Evolutionary conservation across 441 rosid genomes (phyloP).

Genomic region (Daphne laureola): DNA sequence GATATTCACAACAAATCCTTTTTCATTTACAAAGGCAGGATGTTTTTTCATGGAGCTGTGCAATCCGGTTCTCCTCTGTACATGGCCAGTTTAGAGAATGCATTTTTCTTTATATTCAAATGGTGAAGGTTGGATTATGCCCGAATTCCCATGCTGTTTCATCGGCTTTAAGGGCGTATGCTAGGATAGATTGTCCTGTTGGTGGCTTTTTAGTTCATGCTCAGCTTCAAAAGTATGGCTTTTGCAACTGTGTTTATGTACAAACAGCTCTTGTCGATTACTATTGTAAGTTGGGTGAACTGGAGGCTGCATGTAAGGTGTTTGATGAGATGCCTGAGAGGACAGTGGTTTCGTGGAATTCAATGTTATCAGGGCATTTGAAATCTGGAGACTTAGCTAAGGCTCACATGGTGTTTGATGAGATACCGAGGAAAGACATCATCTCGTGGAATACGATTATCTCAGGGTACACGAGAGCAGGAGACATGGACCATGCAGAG

Average conservation of each 20-base stretch:
- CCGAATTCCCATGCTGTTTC: slow-evolving; percentile 54
- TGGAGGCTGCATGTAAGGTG: slow-evolving; percentile 29
- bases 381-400: slow-evolving; percentile 25
- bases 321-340: slow-evolving; percentile 32
- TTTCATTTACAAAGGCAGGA: slow-evolving; percentile 19
- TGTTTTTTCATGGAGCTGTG: slow-evolving; percentile 56
- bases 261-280: slow-evolving; percentile 59
- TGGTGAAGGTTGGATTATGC: slow-evolving; percentile 34
- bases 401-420: slow-evolving; percentile 35
- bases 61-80: slow-evolving; percentile 45
- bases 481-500: slow-evolving; percentile 26
- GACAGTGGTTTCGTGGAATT: slow-evolving; percentile 61
- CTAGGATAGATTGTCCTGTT: slow-evolving; percentile 25
- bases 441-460: slow-evolving; percentile 49
- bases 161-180: slow-evolving; percentile 49
- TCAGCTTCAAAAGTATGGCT: slow-evolving; percentile 39
- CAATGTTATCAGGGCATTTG: slow-evolving; percentile 44
- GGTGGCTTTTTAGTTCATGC: slow-evolving; percentile 41
- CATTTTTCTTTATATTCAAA: slow-evolving; percentile 29
- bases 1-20: slow-evolving; percentile 36
- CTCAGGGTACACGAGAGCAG: slow-evolving; percentile 36
- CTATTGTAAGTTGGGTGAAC: slow-evolving; percentile 30
- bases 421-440: slow-evolving; percentile 38
- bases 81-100: slow-evolving; percentile 50
- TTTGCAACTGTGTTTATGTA: slow-evolving; percentile 49